Evolutionary conservation across 2,329 filamentous ascomycete genomes (phyloP).

Genomic region (Claviceps humidiphila): DNA sequence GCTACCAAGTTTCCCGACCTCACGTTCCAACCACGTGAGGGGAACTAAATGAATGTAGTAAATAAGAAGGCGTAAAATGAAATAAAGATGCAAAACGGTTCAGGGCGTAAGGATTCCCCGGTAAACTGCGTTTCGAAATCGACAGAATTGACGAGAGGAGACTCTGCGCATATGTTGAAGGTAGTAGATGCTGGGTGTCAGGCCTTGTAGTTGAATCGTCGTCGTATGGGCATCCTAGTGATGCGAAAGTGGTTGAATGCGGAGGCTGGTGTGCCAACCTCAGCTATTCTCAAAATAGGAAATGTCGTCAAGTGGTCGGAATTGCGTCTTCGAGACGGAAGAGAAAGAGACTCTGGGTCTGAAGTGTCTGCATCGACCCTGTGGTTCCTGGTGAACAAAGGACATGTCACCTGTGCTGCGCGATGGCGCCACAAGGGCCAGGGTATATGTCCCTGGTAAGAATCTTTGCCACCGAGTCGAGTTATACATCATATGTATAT

Average conservation of each 20-base stretch:
- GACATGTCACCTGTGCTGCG: background rate
- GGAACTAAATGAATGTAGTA: conserved; percentile 1
- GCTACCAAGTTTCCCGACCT: background rate
- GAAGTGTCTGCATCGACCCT: background rate
- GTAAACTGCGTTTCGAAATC: background rate
- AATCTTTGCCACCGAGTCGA: background rate
- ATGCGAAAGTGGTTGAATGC: background rate
- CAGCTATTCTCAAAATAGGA: background rate
- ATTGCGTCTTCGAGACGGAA: background rate
- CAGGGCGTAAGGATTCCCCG: background rate
- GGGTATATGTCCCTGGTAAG: background rate
- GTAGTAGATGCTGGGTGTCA: background rate
- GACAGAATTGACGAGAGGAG: background rate
- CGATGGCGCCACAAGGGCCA: background rate
- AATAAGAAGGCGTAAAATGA: background rate
- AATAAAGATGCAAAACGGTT: background rate
- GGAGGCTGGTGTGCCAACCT: background rate
- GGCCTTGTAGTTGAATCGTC: background rate
- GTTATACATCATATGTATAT: conserved; percentile 2
- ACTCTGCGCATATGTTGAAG: conserved; percentile 2
- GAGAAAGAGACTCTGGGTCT: background rate
- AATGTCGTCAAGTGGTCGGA: background rate
- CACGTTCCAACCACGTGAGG: background rate
- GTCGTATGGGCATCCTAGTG: background rate
- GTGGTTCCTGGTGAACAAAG: too few relatives aligned